Evolutionary conservation across 345 rosid species (phyloP), one percentile per base, ranked within the genome.

Genomic region (Hibiscus tridactylites): DNA sequence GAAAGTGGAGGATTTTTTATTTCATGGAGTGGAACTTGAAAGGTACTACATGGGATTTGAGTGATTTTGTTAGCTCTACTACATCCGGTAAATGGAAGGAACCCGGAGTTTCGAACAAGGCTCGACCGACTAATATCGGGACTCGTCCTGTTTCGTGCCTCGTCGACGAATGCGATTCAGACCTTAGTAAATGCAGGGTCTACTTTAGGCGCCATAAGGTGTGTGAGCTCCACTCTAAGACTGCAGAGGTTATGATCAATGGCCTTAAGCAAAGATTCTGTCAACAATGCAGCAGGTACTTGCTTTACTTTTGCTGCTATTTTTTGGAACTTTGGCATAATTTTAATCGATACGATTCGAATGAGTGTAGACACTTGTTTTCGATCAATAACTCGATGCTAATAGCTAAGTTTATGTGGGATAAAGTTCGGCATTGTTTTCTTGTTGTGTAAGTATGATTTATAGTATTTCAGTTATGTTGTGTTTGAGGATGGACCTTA

Each of bases 241-340:
- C 96, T 70, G 86, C 91, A 0, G 82, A 84, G 59, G 98, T 88
- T 79, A 82, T 76, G 3, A 85, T 92, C 54, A 79, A 83, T 65
- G 92, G 94, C 37, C 81, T 75, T 39, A 88, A 85, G 64, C 94
- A 87, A 80, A 74, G 98, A 69, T 92, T 92, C 79, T 92, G 98
- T 76, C 98, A 92, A 74, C 98, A 92, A 83, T 92, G 98, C 73
- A 92, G 98, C 89, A 87, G 98, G 98, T 92, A 53, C n/a, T 49
- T 52, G 13, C 9, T 42, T 9, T 13, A 12, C n/a, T 13, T 3
- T 46, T 10, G 37, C 37, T 35, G 37, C 37, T 35, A 35, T 5
- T 35, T 35, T 35, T 35, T 5, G 37, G 37, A 35, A 35, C 37
- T 35, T 35, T 1, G 37, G 37, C 15, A 37, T 63, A 19, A 33